These are phyloP conservation scores for Ilyonectria destructans DNA, from an alignment of 2,329 filamentous ascomycete species.

Conservation along the genomic window DNA sequence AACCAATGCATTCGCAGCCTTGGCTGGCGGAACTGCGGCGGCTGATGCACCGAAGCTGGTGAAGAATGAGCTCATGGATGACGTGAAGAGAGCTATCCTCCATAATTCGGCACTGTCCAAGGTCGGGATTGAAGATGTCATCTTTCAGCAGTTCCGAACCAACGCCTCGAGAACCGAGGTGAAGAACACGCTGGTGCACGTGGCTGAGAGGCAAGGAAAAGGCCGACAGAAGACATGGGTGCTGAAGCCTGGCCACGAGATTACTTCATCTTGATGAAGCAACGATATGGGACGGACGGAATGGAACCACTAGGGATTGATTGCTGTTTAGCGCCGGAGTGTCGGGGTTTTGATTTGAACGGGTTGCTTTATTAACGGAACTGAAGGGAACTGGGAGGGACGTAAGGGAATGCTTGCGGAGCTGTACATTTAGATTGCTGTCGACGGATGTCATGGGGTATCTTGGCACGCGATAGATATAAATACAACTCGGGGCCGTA, in stretches of 20 bases:
- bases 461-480: conserved; percentile 37
- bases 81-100: conserved; percentile 61
- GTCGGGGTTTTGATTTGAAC: conserved; percentile 36
- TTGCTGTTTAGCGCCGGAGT: conserved; percentile 49
- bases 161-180: conserved; percentile 58
- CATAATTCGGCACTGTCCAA: conserved; percentile 60
- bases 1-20: conserved; percentile 57
- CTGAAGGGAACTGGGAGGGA: conserved; percentile 16
- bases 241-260: conserved; percentile 58
- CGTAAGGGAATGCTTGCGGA: background rate
- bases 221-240: conserved; percentile 59
- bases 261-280: conserved; percentile 45
- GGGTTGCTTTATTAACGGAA: conserved; percentile 36
- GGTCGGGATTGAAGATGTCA: conserved; percentile 59
- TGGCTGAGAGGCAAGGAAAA: conserved; percentile 59
- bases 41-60: conserved; percentile 52
- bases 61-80: conserved; percentile 58
- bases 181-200: conserved; percentile 60
- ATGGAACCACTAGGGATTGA: conserved; percentile 42
- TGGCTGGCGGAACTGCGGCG: conserved; percentile 42
- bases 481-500: conserved; percentile 25
- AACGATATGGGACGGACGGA: conserved; percentile 27
- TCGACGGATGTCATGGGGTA: conserved; percentile 16
- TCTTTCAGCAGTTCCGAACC: conserved; percentile 58
- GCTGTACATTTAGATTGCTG: conserved; percentile 34